phyloP scores from a whole-genome alignment of 2,329 filamentous ascomycete genomes.

The Cercospora canescens region DNA sequence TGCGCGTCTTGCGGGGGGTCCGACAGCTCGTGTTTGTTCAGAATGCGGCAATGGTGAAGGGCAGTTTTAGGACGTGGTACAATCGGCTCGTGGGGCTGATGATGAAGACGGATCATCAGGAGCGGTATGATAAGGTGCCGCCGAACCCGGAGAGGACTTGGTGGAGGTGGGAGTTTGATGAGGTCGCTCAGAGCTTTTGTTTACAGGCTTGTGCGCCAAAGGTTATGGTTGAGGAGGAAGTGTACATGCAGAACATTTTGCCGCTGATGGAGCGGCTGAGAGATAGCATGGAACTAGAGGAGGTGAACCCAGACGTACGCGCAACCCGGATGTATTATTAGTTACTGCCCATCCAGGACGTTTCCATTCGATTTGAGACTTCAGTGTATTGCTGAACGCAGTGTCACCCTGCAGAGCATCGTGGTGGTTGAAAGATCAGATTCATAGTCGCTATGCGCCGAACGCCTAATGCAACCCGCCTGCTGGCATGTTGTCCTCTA shows the following conservation, averaged over 20 bases:
- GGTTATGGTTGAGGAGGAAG: constrained; percentile 36
- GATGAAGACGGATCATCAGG: constrained; percentile 43
- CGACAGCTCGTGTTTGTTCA: constrained; percentile 37
- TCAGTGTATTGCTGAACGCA: background rate
- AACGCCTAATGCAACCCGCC: background rate
- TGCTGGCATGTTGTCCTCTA: background rate
- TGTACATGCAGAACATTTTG: constrained; percentile 40
- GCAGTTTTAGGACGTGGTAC: constrained; percentile 40
- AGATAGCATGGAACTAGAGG: constrained; percentile 38
- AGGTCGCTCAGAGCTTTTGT: constrained; percentile 31
- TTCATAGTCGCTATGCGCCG: background rate
- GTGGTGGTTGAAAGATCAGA: background rate
- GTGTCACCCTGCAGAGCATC: background rate
- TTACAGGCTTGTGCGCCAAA: constrained; percentile 35
- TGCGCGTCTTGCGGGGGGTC: constrained; percentile 39
- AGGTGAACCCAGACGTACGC: constrained; percentile 41
- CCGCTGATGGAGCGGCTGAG: constrained; percentile 40
- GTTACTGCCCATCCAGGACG: background rate
- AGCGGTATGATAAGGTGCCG: constrained; percentile 39
- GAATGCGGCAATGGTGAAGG: constrained; percentile 38
- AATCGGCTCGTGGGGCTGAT: constrained; percentile 41
- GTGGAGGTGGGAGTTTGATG: constrained; percentile 43
- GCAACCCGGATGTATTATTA: constrained; percentile 23
- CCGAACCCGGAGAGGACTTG: constrained; percentile 37
- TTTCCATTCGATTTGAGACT: background rate